Conservation (phyloP, 108 stramenopile genomes). For the Cyclotella distinguenda region DNA sequence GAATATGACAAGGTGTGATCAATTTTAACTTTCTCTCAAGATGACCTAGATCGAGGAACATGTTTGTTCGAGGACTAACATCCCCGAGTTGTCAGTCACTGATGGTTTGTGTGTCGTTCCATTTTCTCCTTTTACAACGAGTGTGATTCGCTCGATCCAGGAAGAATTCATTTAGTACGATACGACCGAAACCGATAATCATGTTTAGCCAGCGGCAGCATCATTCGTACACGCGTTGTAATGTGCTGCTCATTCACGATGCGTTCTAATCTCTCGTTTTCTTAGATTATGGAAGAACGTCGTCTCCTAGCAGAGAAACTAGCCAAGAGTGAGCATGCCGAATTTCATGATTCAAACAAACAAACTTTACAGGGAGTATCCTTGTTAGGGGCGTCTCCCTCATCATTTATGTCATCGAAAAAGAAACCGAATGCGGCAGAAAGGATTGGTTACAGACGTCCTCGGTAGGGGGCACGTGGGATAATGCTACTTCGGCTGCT, state of each 20-base stretch:
- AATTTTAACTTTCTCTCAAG: background rate
- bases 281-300: constrained; percentile 39
- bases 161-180: too few species aligned
- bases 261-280: background rate
- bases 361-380: background rate
- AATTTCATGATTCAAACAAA: background rate
- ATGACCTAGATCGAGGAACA: background rate
- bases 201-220: background rate
- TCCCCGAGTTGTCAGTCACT: too few species aligned
- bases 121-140: too few species aligned
- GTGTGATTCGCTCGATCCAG: too few species aligned
- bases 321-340: constrained; percentile 10
- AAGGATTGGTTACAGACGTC: constrained; percentile 34
- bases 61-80: too few species aligned
- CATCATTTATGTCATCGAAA: constrained; percentile 15
- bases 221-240: background rate
- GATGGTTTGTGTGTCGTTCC: too few species aligned
- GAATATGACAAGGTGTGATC: constrained; percentile 78
- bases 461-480: too few species aligned
- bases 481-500: too few species aligned
- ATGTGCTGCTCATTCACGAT: background rate
- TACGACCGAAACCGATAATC: too few species aligned
- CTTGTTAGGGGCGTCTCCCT: constrained; percentile 26
- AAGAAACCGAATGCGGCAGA: constrained; percentile 32
- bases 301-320: constrained; percentile 26